These are phyloP conservation scores for Mesostigma viride DNA, from an alignment of 139 green algal genomes.

Conservation along the genomic window DNA sequence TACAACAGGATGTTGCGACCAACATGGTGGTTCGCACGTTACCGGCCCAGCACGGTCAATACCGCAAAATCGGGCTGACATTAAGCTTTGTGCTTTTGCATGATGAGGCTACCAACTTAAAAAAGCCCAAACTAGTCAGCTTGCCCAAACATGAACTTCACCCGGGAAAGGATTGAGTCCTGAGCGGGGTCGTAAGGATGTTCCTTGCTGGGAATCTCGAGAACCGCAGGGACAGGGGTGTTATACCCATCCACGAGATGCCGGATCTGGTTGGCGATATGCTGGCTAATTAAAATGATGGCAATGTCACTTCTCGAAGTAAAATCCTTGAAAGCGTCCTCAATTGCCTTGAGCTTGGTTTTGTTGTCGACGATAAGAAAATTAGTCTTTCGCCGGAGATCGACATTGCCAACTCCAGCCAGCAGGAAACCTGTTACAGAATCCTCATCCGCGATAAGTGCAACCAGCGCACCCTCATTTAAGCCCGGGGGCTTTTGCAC, in stretches of 20 bases:
- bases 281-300: conserved; percentile 90
- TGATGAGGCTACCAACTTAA: too few relatives aligned
- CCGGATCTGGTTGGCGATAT: conserved; percentile 75
- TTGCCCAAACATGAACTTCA: conserved; percentile 82
- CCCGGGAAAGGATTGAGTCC: conserved; percentile 78
- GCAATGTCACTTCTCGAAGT: conserved; percentile 81
- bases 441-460: too few relatives aligned
- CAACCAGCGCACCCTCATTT: too few relatives aligned
- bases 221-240: conserved; percentile 76
- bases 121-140: too few relatives aligned
- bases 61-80: too few relatives aligned
- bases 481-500: too few relatives aligned
- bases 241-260: conserved; percentile 64
- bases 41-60: too few relatives aligned
- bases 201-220: conserved; percentile 83
- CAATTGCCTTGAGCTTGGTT: conserved; percentile 69
- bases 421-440: conserved; percentile 96
- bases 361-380: conserved; percentile 90
- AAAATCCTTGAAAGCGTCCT: conserved; percentile 88
- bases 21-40: too few relatives aligned
- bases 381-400: conserved; percentile 79
- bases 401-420: conserved; percentile 85
- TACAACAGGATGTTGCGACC: too few relatives aligned
- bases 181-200: conserved; percentile 86
- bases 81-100: too few relatives aligned